Evolutionary conservation across 2,329 filamentous ascomycete genomes (phyloP).

Genomic region (Lasiodiplodia sp.): DNA sequence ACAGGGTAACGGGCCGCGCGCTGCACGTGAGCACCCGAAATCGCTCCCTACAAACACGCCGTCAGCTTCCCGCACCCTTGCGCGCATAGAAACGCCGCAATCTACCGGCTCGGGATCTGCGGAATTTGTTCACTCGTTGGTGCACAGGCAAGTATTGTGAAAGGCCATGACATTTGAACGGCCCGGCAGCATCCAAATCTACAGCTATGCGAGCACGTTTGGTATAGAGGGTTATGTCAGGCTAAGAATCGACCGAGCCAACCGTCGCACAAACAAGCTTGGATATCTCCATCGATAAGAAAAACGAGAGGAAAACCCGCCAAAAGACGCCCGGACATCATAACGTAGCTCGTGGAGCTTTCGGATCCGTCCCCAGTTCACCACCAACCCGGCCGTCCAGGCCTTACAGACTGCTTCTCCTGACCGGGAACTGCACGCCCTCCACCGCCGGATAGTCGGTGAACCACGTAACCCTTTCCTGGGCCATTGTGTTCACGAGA

Average conservation of each 20-base stretch:
- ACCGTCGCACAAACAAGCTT: constrained; percentile 26
- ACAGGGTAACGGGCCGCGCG: constrained; percentile 10
- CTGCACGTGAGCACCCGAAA: constrained; percentile 5
- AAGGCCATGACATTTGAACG: constrained; percentile 17
- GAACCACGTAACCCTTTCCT: constrained; percentile 94
- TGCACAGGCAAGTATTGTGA: neutral
- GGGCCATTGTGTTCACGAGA: constrained; percentile 82
- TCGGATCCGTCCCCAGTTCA: constrained; percentile 4
- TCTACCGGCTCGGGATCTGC: too few species aligned
- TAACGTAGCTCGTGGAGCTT: constrained; percentile 24
- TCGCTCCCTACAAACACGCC: neutral
- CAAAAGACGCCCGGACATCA: constrained; percentile 11
- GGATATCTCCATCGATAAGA: constrained; percentile 28
- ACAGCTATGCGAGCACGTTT: constrained; percentile 15
- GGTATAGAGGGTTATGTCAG: constrained; percentile 15
- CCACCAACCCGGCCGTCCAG: neutral
- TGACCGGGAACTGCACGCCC: constrained; percentile 77
- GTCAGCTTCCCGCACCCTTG: neutral
- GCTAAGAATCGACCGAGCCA: constrained; percentile 24
- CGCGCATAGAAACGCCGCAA: neutral
- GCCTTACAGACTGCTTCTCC: constrained; percentile 70
- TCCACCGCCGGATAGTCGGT: constrained; percentile 86
- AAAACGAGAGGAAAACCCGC: constrained; percentile 21
- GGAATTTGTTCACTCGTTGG: neutral
- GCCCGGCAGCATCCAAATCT: constrained; percentile 23